Evolutionary conservation across 805 yeast species (phyloP).

Genomic region (Nakazawaea siamensis): DNA sequence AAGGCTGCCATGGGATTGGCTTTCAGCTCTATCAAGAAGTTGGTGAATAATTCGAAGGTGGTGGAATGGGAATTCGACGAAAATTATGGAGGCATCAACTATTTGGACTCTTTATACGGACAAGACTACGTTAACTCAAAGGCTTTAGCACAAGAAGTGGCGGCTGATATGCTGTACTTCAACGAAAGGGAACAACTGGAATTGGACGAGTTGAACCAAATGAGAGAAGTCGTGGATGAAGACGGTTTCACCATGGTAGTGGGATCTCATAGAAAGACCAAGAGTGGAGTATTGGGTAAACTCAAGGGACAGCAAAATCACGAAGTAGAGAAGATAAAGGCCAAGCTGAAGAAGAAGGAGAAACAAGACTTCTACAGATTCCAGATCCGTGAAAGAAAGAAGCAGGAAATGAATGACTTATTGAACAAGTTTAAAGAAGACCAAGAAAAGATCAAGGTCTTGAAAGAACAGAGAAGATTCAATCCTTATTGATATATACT

Average conservation of each 20-base stretch:
- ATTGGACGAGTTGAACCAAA: constrained; percentile 42
- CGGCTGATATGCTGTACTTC: constrained; percentile 57
- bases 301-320: constrained; percentile 16
- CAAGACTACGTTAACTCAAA: constrained; percentile 32
- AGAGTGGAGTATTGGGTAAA: constrained; percentile 59
- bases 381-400: constrained; percentile 91
- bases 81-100: constrained; percentile 4
- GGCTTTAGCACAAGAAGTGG: constrained; percentile 45
- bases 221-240: constrained; percentile 68
- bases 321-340: constrained; percentile 26
- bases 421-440: constrained; percentile 81
- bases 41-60: constrained; percentile 17
- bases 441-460: constrained; percentile 71
- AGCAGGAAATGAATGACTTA: constrained; percentile 84
- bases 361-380: constrained; percentile 91
- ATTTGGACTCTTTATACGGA: constrained; percentile 6
- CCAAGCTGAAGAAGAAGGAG: constrained; percentile 61
- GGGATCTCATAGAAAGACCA: constrained; percentile 76
- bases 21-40: constrained; percentile 49
- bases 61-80: constrained; percentile 25
- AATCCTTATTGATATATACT: constrained; percentile 55
- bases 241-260: constrained; percentile 93
- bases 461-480: constrained; percentile 78
- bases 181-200: constrained; percentile 62
- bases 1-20: constrained; percentile 60